These are phyloP conservation scores for Podosphaera leucotricha DNA, from an alignment of 2,329 filamentous ascomycete species.

Conservation along the genomic window DNA sequence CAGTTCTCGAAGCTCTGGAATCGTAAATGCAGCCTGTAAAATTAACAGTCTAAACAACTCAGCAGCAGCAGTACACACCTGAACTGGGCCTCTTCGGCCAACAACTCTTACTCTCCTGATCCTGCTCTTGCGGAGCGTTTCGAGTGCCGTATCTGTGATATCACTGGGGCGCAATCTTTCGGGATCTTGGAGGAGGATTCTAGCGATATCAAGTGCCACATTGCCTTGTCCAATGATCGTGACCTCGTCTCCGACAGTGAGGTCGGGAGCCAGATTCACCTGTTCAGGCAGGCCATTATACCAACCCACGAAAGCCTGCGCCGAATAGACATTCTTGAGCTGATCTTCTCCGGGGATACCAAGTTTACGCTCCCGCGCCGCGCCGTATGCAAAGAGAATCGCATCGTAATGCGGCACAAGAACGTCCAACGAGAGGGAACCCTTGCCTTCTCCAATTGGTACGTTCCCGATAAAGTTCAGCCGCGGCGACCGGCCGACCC, in stretches of 20 bases:
- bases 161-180: constrained; percentile 59
- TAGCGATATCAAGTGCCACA: constrained; percentile 79
- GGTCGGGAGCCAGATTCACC: constrained; percentile 44
- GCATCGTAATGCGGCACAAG: constrained; percentile 74
- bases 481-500: constrained; percentile 57
- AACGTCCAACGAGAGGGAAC: constrained; percentile 36
- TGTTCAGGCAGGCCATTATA: constrained; percentile 89
- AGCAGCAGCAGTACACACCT: constrained; percentile 27
- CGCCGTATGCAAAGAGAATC: constrained; percentile 80
- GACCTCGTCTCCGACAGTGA: constrained; percentile 55
- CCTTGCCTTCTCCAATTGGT: constrained; percentile 37
- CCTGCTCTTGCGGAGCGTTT: constrained; percentile 44
- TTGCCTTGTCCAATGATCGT: constrained; percentile 89
- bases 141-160: constrained; percentile 65
- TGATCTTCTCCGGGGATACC: constrained; percentile 56
- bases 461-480: constrained; percentile 89
- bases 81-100: constrained; percentile 68
- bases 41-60: constrained; percentile 2
- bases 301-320: constrained; percentile 88
- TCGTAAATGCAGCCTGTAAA: constrained; percentile 63
- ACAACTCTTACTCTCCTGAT: constrained; percentile 69
- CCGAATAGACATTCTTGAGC: constrained; percentile 58
- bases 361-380: constrained; percentile 58
- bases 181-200: constrained; percentile 59
- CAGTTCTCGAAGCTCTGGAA: constrained; percentile 80